phyloP scores from a whole-genome alignment of 345 rosid species.

The Eutrema heterophyllum region DNA sequence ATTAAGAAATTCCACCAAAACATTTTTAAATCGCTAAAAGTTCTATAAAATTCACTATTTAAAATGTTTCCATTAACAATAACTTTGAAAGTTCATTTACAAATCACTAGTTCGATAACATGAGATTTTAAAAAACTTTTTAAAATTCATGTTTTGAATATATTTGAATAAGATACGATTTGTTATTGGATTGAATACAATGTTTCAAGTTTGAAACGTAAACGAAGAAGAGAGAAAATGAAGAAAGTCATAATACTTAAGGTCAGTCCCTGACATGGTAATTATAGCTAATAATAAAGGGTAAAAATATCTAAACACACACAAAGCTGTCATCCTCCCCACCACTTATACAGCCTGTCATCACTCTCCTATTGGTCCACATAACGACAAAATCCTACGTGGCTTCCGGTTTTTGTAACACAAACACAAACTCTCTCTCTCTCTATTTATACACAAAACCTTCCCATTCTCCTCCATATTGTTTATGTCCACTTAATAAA shows the following conservation, averaged over 20 bases:
- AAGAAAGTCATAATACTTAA: not conserved
- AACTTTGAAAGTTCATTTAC: too few relatives aligned
- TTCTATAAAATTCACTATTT: too few relatives aligned
- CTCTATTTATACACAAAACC: constrained; percentile 11
- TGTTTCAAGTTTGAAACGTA: not conserved
- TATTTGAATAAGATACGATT: too few relatives aligned
- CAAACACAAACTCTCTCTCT: constrained; percentile 5
- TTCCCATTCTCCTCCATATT: constrained; percentile 9
- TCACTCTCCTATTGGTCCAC: constrained; percentile 15
- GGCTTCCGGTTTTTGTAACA: constrained; percentile 20
- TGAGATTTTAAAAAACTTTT: too few relatives aligned
- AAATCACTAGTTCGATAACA: too few relatives aligned
- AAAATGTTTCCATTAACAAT: too few relatives aligned
- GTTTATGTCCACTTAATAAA: not conserved
- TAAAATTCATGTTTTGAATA: too few relatives aligned
- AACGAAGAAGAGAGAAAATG: not conserved
- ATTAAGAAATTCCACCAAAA: too few relatives aligned
- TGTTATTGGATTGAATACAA: too few relatives aligned
- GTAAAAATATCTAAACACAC: not conserved
- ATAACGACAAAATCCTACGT: constrained; percentile 43
- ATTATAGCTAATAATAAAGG: constrained; percentile 28
- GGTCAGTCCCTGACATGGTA: constrained; percentile 31
- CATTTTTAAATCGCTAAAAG: too few relatives aligned
- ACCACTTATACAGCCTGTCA: constrained; percentile 58
- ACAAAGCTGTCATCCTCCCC: constrained; percentile 51